Evolutionary conservation across 2,329 filamentous ascomycete genomes (phyloP).

Genomic region (Aspergillus sp.): DNA sequence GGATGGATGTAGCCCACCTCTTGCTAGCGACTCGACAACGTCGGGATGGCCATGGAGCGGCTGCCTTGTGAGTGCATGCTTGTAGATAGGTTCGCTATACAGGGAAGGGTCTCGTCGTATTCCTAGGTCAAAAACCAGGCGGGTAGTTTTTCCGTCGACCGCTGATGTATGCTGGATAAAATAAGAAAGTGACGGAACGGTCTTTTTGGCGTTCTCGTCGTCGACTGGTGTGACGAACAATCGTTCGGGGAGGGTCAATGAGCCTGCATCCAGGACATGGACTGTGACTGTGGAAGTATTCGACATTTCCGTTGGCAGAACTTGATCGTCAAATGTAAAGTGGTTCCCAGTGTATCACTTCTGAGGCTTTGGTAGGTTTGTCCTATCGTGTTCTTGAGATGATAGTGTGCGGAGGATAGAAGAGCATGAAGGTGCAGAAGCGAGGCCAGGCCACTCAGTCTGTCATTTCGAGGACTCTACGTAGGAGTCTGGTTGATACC

Average conservation of each 20-base stretch:
- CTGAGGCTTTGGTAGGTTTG: not conserved
- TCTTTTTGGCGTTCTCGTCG: not conserved
- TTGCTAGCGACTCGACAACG: slow-evolving; percentile 30
- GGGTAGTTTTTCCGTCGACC: not conserved
- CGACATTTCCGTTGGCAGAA: too few relatives aligned
- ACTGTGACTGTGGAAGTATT: not conserved
- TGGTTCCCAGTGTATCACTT: not conserved
- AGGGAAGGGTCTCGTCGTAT: slow-evolving; percentile 24
- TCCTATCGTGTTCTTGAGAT: too few relatives aligned
- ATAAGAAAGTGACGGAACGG: slow-evolving; percentile 31
- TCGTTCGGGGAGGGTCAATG: not conserved
- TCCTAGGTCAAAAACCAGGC: slow-evolving; percentile 27
- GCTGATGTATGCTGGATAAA: slow-evolving; percentile 24
- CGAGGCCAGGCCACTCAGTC: too few relatives aligned
- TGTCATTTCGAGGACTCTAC: too few relatives aligned
- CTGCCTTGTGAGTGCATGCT: slow-evolving; percentile 21
- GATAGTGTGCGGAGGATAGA: too few relatives aligned
- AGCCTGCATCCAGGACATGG: not conserved
- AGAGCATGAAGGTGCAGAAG: too few relatives aligned
- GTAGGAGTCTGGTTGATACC: too few relatives aligned
- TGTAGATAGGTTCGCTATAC: slow-evolving; percentile 21
- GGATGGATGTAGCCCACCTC: slow-evolving; percentile 31
- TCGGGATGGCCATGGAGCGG: slow-evolving; percentile 24
- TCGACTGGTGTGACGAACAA: not conserved
- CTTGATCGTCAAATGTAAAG: too few relatives aligned